phyloP scores from a whole-genome alignment of 129 eudicot species.

The Flaveria bidentis region DNA sequence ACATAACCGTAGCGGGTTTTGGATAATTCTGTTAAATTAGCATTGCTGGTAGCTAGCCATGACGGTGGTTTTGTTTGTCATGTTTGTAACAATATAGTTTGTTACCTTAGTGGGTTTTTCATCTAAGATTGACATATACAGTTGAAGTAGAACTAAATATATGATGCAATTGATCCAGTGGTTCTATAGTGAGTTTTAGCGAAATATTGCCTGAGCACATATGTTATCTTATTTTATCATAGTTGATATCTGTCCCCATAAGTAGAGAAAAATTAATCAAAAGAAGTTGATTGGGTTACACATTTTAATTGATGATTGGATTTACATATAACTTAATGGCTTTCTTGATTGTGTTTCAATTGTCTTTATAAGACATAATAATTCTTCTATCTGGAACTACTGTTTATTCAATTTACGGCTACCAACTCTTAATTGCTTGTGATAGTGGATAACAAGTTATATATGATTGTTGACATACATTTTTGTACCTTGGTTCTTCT shows the following conservation, averaged over 20 bases:
- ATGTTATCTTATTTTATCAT: background rate
- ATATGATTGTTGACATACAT: slow-evolving; percentile 3
- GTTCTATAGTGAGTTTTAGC: background rate
- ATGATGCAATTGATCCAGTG: background rate
- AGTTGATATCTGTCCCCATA: background rate
- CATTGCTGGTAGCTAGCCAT: background rate
- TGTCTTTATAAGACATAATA: background rate
- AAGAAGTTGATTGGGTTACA: background rate
- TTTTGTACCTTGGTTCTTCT: background rate
- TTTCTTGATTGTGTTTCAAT: background rate
- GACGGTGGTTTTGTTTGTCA: background rate
- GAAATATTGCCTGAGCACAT: background rate
- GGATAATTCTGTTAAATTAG: background rate
- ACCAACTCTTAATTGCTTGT: slow-evolving; percentile 8
- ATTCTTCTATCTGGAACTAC: background rate
- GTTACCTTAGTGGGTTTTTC: too few relatives aligned
- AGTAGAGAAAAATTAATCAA: background rate
- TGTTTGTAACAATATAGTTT: slow-evolving; percentile 17
- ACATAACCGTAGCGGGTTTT: background rate
- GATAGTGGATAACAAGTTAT: background rate
- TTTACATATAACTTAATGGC: background rate
- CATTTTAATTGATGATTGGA: background rate
- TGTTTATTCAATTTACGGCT: background rate
- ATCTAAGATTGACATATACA: background rate
- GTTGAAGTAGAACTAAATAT: background rate